Conservation (phyloP, 306 rosid species). For the Trifolium pratense region DNA sequence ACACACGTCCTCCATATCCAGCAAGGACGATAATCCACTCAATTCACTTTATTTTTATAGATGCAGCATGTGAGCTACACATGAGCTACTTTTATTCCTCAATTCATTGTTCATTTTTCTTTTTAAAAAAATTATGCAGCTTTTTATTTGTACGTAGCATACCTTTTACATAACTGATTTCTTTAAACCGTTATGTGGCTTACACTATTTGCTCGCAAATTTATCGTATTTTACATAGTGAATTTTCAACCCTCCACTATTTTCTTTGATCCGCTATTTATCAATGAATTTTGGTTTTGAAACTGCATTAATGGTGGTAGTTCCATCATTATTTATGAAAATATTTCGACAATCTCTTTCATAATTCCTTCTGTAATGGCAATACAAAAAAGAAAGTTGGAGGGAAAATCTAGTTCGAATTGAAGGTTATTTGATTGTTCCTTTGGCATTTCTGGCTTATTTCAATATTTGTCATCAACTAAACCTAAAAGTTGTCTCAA, state of each 20-base stretch:
- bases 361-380: neutral
- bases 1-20: neutral
- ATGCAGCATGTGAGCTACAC: neutral
- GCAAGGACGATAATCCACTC: neutral
- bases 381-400: neutral
- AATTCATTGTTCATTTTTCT: neutral
- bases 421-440: neutral
- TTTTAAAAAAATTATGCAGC: neutral
- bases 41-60: neutral
- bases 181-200: neutral
- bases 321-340: conserved; percentile 7
- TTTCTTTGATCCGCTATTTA: neutral
- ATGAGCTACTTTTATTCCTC: neutral
- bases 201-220: neutral
- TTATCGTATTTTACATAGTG: neutral
- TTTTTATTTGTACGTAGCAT: neutral
- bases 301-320: conserved; percentile 11
- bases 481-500: neutral
- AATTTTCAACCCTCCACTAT: too few relatives aligned
- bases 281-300: neutral
- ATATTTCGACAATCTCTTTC: neutral
- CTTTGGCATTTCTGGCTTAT: conserved; percentile 9
- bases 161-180: neutral
- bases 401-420: conserved; percentile 15
- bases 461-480: conserved; percentile 25